These are phyloP conservation scores for Fraxinus dipetala DNA, from an alignment of 305 asterid genomes.

Conservation along the genomic window DNA sequence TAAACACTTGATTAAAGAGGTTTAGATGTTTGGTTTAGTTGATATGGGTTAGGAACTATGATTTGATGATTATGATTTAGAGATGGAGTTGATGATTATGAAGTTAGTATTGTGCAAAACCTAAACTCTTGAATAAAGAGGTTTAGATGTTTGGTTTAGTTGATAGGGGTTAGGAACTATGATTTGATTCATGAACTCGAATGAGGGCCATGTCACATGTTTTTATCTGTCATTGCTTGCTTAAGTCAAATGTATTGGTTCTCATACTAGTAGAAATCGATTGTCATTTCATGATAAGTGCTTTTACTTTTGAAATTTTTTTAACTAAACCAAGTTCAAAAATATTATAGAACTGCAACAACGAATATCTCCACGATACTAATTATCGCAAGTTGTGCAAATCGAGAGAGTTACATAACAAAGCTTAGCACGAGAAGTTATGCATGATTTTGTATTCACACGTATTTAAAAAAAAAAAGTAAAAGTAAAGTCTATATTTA, in stretches of 20 bases:
- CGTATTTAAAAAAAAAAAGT: too few species aligned
- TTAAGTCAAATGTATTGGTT: neutral
- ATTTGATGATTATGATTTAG: neutral
- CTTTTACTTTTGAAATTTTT: neutral
- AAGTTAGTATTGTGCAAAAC: conserved; percentile 27
- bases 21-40: conserved; percentile 22
- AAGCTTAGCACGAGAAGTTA: neutral
- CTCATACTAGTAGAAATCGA: neutral
- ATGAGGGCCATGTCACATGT: neutral
- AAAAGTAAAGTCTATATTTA: neutral
- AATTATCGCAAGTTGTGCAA: neutral
- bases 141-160: conserved; percentile 21
- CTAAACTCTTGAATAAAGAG: neutral
- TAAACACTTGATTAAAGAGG: neutral
- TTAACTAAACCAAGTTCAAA: neutral
- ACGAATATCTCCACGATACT: neutral
- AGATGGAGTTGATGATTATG: conserved; percentile 29
- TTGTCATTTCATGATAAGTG: neutral
- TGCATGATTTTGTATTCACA: neutral
- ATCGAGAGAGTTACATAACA: neutral
- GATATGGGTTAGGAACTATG: neutral
- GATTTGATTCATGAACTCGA: neutral
- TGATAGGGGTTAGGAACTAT: neutral
- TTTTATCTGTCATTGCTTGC: neutral
- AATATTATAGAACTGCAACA: neutral